phyloP scores from a whole-genome alignment of 352 stramenopile species.

The Globisporangium orthogonon region DNA sequence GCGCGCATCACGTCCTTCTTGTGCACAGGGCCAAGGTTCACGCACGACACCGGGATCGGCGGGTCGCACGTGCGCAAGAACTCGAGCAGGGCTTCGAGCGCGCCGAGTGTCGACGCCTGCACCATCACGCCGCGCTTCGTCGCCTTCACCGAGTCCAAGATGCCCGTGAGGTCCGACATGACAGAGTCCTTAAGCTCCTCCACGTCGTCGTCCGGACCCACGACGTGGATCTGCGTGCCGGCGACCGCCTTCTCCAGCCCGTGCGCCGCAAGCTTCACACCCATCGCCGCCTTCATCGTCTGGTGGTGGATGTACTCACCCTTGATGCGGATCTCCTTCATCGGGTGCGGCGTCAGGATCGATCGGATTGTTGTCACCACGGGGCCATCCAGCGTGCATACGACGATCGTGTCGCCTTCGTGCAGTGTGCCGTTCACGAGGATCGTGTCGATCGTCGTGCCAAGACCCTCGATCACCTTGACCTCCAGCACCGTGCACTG shows the following conservation, averaged over 20 bases:
- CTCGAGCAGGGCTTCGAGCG: conserved; percentile 97
- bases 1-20: conserved; percentile 99
- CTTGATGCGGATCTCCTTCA: conserved; percentile 96
- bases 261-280: conserved; percentile 97
- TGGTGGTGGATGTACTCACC: conserved; percentile 95
- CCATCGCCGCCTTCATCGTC: conserved; percentile 96
- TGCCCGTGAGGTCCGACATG: conserved; percentile 94
- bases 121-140: conserved; percentile 97
- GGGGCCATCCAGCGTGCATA: conserved; percentile 97
- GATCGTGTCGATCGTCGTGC: conserved; percentile 98
- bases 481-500: conserved; percentile 99
- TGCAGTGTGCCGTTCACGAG: conserved; percentile 96
- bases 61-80: conserved; percentile 94
- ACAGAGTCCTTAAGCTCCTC: conserved; percentile 97
- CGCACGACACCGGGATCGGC: conserved; percentile 91
- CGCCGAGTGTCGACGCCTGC: conserved; percentile 97
- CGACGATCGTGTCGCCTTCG: conserved; percentile 96
- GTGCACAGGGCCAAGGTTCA: conserved; percentile 97
- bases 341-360: conserved; percentile 97
- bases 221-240: conserved; percentile 96
- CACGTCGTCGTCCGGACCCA: conserved; percentile 95
- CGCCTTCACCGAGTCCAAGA: conserved; percentile 94
- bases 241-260: conserved; percentile 98
- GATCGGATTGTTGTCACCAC: conserved; percentile 97
- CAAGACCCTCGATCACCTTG: conserved; percentile 98